Evolutionary conservation across 352 stramenopile genomes (phyloP).

Genomic region (Peronosclerospora sorghi): DNA sequence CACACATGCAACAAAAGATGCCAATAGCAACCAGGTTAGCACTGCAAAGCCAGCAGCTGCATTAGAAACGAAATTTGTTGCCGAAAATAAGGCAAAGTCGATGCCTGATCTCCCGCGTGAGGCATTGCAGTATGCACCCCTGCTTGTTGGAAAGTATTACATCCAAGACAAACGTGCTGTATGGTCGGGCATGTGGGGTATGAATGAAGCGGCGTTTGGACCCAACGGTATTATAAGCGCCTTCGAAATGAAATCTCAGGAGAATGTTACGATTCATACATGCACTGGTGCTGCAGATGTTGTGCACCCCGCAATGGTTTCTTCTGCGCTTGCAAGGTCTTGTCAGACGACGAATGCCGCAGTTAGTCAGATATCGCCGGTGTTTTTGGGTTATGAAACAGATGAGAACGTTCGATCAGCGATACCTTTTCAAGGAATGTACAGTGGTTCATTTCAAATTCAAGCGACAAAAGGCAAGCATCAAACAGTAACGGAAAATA

Average conservation of each 20-base stretch:
- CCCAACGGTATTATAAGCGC: constrained; percentile 61
- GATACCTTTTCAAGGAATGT: constrained; percentile 75
- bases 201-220: constrained; percentile 73
- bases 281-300: constrained; percentile 20
- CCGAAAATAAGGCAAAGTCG: constrained; percentile 4
- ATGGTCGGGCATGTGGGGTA: constrained; percentile 74
- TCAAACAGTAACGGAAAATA: constrained; percentile 68
- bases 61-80: not conserved
- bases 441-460: constrained; percentile 82
- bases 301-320: constrained; percentile 40
- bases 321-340: constrained; percentile 39
- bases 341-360: constrained; percentile 30
- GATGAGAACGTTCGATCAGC: constrained; percentile 43
- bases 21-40: not conserved
- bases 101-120: constrained; percentile 34
- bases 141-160: constrained; percentile 76
- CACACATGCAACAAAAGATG: not conserved
- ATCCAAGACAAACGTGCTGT: constrained; percentile 73
- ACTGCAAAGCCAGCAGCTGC: not conserved
- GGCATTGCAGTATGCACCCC: constrained; percentile 53
- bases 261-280: constrained; percentile 58
- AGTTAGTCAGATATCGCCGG: constrained; percentile 31
- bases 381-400: constrained; percentile 60
- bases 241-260: constrained; percentile 83
- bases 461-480: constrained; percentile 75